Evolutionary conservation across 768 basidiomycete genomes (phyloP), one percentile per base, ranked within the genome.

Genomic region (Glaciozyma antarctica): DNA sequence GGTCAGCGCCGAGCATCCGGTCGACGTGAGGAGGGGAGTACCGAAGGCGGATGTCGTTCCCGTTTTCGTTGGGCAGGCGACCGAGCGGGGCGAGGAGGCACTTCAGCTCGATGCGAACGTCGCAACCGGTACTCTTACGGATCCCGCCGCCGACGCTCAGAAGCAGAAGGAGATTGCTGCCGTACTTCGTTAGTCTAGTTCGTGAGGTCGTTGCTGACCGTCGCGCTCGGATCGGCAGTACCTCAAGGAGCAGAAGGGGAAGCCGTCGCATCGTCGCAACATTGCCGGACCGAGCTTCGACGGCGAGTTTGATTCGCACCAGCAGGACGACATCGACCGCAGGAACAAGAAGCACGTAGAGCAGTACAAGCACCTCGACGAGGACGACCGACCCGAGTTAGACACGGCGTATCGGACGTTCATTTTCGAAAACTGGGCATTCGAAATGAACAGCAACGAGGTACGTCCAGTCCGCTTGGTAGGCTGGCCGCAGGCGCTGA

Each of bases 281-380:
- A 58, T 69, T 55, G 58, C 54, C 6, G 68, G 68, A 4, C 68
- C 68, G 2, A 58, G 53, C 17, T 65, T 54, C 53, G 16, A 5
- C 6, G 10, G 28, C 53, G 53, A 54, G 53, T 32, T 54, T 19
- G 17, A 34, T 8, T 30, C 28, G 53, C 19, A 15, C 32, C 16
- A 10, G 30, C 30, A 54, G 32, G 32, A 34, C 53, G 19, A 30
- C 21, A 17, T 30, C 53, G 13, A 34, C 32, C 10, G 1, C 47
- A 48, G 2, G 52, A 28, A 28, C 5, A 12, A 43, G 56, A n/a
- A 16, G 12, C 56, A n/a, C 22, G 12, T 21, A n/a, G 21, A 2
- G 6, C 34, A 22, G 19, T 26, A 54, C 28, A 17, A 24, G 9
- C n/a, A 12, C 13, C 22, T 22, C 12, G 22, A 24, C 41, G 41